Base-by-base conservation (phyloP, 129 eudicot genomes). In the Escallonia herrerae region DNA sequence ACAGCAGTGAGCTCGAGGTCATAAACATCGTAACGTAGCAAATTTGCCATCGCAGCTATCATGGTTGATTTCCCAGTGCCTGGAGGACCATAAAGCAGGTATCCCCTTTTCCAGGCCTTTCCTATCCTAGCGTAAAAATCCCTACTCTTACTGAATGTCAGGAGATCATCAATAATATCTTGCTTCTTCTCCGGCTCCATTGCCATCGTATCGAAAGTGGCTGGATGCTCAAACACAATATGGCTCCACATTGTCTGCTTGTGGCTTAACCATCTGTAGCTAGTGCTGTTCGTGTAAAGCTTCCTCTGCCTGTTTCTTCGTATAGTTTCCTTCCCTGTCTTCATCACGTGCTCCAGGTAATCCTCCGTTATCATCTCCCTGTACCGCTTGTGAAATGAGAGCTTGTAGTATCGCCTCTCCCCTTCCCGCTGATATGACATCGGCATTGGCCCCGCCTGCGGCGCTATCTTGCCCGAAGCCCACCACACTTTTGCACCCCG, bases 41-140 rank as follows among this genome's bases (percentile, higher is more conserved):
- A 45, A 40, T 69, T 79, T 3, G 79, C 83, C 79, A 74, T 79
- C 8, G 83, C 79, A 3, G 79, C 76, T 58, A 73, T 72, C 83
- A 73, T 79, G 15, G 79, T 73, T 7, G 83, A 73, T 55, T 73
- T 78, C 9, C 82, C 78, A 2, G 82, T 77, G 43, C 82, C 82
- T 13, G 77, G 82, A 4, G 82, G 82, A 67, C 82, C 82, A 11
- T 77, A 68, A 6, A 77, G 70, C 44, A 66, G 66, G 59, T 77
- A 72, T 33, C 77, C 74, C 59, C 74, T 63, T 55, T 81, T 81
- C 78, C 86, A 73, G 3, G 82, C 57, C 51, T 81, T 81, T 7
- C 82, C 82, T 7, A 77, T 62, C 22, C 44, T 70, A 3, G 62
- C 66, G 39, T 81, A 81, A 47, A 58, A 77, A 10, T 81, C 82